These are phyloP conservation scores for Apiospora arundinis DNA, from an alignment of 2,329 filamentous ascomycete genomes.

Conservation along the genomic window DNA sequence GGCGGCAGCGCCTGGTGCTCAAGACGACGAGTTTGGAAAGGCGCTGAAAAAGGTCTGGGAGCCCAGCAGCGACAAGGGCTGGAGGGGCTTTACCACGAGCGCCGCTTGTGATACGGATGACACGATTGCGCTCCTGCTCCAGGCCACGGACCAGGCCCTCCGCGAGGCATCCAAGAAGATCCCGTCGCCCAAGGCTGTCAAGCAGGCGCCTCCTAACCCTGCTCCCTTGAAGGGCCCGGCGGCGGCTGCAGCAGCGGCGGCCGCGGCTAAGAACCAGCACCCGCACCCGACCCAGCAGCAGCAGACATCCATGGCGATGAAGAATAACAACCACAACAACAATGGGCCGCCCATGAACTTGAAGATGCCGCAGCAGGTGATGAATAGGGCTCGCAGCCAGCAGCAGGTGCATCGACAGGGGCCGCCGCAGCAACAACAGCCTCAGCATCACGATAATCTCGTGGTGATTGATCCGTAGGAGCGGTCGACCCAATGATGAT, in stretches of 20 bases:
- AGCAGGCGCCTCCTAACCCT: conserved; percentile 32
- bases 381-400: conserved; percentile 15
- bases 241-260: conserved; percentile 9
- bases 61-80: conserved; percentile 33
- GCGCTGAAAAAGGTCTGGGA: conserved; percentile 37
- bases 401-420: conserved; percentile 23
- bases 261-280: not conserved
- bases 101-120: conserved; percentile 48
- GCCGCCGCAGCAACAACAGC: conserved; percentile 29
- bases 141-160: conserved; percentile 54
- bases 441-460: not conserved
- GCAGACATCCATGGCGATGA: not conserved
- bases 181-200: conserved; percentile 34
- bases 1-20: not conserved
- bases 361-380: conserved; percentile 23
- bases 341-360: not conserved
- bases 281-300: not conserved
- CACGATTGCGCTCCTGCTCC: conserved; percentile 53
- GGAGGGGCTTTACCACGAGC: conserved; percentile 43
- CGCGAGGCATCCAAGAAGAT: conserved; percentile 17
- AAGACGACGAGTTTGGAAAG: conserved; percentile 37
- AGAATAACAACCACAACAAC: conserved; percentile 1
- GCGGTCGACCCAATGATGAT: not conserved
- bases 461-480: conserved; percentile 17
- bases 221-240: not conserved